Conservation (phyloP, 1,139 yeast species). For the Taphrina confusa region DNA sequence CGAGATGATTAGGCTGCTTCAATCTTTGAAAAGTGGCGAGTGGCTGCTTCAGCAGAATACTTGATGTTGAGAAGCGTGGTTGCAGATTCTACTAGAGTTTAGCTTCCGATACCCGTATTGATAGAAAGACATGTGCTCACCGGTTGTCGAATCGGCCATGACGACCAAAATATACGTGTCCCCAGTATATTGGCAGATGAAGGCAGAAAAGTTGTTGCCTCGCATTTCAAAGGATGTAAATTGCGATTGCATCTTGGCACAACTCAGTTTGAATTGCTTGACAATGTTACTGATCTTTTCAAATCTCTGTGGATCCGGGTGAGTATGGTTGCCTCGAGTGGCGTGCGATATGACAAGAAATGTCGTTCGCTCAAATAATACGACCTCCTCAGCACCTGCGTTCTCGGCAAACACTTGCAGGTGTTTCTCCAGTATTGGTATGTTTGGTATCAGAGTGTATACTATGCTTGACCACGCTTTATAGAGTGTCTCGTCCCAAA, state of each 20-base stretch:
- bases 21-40: slow-evolving; percentile 4
- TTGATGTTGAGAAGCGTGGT: slow-evolving; percentile 30
- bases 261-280: slow-evolving; percentile 91
- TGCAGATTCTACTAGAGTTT: slow-evolving; percentile 8
- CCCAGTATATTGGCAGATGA: slow-evolving; percentile 68
- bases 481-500: slow-evolving; percentile 95
- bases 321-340: slow-evolving; percentile 42
- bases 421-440: slow-evolving; percentile 75
- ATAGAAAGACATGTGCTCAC: neutral
- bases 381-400: slow-evolving; percentile 85
- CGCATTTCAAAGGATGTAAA: slow-evolving; percentile 75
- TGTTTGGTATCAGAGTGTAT: slow-evolving; percentile 90
- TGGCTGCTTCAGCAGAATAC: slow-evolving; percentile 22
- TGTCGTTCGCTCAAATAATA: slow-evolving; percentile 89
- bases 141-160: slow-evolving; percentile 42
- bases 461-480: slow-evolving; percentile 94
- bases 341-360: slow-evolving; percentile 80
- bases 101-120: neutral
- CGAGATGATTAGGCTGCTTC: slow-evolving; percentile 9
- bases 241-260: slow-evolving; percentile 78
- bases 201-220: slow-evolving; percentile 70
- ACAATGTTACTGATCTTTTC: slow-evolving; percentile 92
- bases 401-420: slow-evolving; percentile 71
- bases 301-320: slow-evolving; percentile 81
- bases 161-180: slow-evolving; percentile 79